Conservation (phyloP, 805 yeast species). For the Wickerhamomyces rabaulensis region DNA sequence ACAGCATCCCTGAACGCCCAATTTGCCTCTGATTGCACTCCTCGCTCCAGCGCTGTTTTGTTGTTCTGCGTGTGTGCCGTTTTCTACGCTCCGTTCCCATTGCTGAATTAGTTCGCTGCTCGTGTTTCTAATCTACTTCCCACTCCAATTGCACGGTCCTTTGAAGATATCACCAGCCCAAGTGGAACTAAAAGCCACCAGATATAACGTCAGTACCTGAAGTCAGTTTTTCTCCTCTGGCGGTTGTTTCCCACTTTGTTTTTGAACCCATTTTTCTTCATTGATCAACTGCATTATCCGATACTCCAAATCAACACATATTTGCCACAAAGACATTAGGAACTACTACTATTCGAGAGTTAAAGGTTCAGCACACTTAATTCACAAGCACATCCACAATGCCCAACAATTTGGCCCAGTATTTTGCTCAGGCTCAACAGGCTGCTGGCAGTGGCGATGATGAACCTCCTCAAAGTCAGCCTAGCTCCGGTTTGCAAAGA, state of each 20-base stretch:
- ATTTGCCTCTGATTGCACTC: background rate
- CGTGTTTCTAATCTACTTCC: background rate
- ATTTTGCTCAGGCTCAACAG: slow-evolving; percentile 14
- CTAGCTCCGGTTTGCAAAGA: background rate
- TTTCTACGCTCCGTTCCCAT: background rate
- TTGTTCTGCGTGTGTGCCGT: background rate
- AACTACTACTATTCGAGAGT: no score
- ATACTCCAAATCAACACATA: no score
- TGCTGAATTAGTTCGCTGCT: no score
- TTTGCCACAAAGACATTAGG: background rate
- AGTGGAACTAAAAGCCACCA: background rate
- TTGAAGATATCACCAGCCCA: background rate
- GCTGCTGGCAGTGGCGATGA: slow-evolving; percentile 4
- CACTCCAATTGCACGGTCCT: background rate
- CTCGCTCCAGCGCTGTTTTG: background rate
- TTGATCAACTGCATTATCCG: background rate
- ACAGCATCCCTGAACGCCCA: background rate
- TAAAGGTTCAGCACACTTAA: background rate
- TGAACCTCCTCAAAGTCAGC: background rate
- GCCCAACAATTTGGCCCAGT: slow-evolving; percentile 17
- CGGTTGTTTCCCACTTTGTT: background rate
- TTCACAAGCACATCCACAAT: background rate
- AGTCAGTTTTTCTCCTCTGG: background rate
- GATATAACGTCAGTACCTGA: background rate
- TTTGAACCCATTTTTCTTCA: background rate